Conservation (phyloP, 495 filamentous ascomycete species). For the Penicillium turbatum region DNA sequence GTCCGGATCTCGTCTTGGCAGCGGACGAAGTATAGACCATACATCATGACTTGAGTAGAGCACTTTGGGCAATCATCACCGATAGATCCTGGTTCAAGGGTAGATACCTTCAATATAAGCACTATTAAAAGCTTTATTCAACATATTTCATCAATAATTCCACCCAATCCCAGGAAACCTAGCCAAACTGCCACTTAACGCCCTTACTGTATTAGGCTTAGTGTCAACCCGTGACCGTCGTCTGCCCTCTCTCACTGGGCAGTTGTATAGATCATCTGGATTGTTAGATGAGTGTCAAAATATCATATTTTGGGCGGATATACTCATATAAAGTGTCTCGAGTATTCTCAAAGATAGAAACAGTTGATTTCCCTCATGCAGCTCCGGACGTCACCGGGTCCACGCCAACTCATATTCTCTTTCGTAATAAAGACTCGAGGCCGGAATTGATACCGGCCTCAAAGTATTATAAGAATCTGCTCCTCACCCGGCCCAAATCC, state of each 20-base stretch:
- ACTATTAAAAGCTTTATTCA: neutral
- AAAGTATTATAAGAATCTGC: constrained; percentile 50
- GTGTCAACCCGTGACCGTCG: constrained; percentile 30
- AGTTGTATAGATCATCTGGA: constrained; percentile 30
- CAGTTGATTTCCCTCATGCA: neutral
- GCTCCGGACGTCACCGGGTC: constrained; percentile 16
- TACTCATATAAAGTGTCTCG: neutral
- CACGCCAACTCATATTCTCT: constrained; percentile 30
- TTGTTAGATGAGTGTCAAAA: constrained; percentile 9
- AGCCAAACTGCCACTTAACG: neutral
- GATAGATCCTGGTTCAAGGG: neutral
- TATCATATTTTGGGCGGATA: constrained; percentile 1
- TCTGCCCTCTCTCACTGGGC: constrained; percentile 28
- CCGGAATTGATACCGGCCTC: constrained; percentile 64
- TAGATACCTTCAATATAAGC: neutral
- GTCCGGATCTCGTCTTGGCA: constrained; percentile 22
- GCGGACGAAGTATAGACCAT: constrained; percentile 22
- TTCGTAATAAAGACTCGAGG: constrained; percentile 41
- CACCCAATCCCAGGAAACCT: neutral
- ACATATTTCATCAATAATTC: neutral
- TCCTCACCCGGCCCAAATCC: constrained; percentile 30
- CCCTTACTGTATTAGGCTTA: constrained; percentile 27
- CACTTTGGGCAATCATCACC: neutral
- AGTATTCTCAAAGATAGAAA: neutral
- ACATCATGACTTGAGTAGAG: constrained; percentile 12